Base-by-base conservation (phyloP, 192 early-diverging fungal genomes). In the Mortierella claussenii region DNA sequence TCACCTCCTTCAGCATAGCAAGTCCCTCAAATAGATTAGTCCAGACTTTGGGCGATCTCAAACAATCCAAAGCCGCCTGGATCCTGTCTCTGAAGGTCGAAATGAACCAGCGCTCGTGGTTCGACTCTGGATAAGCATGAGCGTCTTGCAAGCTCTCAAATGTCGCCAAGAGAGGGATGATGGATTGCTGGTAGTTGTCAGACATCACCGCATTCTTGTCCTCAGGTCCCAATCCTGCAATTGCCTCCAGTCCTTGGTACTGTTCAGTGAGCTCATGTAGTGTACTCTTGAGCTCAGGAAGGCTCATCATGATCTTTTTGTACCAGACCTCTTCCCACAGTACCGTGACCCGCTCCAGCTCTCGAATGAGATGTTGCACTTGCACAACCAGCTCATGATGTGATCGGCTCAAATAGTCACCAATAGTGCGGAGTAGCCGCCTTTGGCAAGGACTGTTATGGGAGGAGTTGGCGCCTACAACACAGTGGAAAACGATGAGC, bases 261-360 rank as follows among this genome's bases (percentile, higher is more conserved):
- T 92, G 92, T 15, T 81, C 71, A 17, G 85, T 79, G 9, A 94
- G 64, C 21, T 83, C 82, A 20, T 83, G 70, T 6, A 90, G 65
- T 42, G 86, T 76, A 48, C 81, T 83, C 48, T 73, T 80, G 2
- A 86, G 75, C 43, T 93, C 90, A 28, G 71, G 59, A 21, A 90
- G 81, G 12, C 65, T 60, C 11, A 83, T 69, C 10, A 81, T 78
- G 24, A 95, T 85, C 66, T 81, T 83, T 55, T 93, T 86, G n/a
- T 88, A 71, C 92, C 92, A 94, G 18, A 79, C 80, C 78, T 95
- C 94, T 61, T 94, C 93, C 89, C 93, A 93, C 3, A 95, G 64
- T 24, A 95, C 91, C 0, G 94, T 91, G 0, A 93, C 73, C 27
- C 85, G 78, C 43, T 90, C 85, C 21, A 94, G 68, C 57, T 91